These are phyloP conservation scores for Phytophthora capsici DNA, from an alignment of 352 stramenopile species.

Conservation along the genomic window DNA sequence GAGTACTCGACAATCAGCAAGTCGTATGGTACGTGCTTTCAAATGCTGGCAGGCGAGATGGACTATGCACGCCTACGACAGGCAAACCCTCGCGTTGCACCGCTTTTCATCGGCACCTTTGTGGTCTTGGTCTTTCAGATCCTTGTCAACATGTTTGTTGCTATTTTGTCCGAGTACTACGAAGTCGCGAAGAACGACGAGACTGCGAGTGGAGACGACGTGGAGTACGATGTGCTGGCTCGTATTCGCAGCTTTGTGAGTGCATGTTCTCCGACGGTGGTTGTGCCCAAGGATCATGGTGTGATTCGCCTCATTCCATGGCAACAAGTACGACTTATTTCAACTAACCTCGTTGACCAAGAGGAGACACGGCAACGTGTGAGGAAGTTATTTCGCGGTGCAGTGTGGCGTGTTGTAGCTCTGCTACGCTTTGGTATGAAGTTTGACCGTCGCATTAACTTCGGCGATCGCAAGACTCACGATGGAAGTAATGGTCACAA, in stretches of 20 bases:
- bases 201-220: conserved; percentile 63
- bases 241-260: conserved; percentile 80
- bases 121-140: conserved; percentile 89
- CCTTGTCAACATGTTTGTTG: conserved; percentile 91
- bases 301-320: conserved; percentile 76
- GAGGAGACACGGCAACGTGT: conserved; percentile 84
- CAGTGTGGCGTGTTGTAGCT: conserved; percentile 89
- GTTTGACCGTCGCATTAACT: conserved; percentile 85
- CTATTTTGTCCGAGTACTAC: conserved; percentile 90
- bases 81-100: conserved; percentile 80
- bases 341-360: conserved; percentile 88
- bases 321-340: conserved; percentile 85
- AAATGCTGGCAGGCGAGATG: conserved; percentile 88
- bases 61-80: conserved; percentile 80
- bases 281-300: conserved; percentile 74
- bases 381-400: conserved; percentile 81
- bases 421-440: conserved; percentile 88
- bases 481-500: conserved; percentile 24
- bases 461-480: conserved; percentile 63
- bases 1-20: conserved; percentile 86
- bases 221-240: conserved; percentile 89
- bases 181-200: conserved; percentile 82
- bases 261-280: conserved; percentile 79
- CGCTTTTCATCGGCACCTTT: conserved; percentile 86
- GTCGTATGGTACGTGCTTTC: conserved; percentile 87